A percentile compares a stretch with the other conserved stretches of the same genome.
These are phyloP conservation scores for Cordyceps farinosa DNA, from an alignment of 2,329 filamentous ascomycete species.

Conservation along the genomic window DNA sequence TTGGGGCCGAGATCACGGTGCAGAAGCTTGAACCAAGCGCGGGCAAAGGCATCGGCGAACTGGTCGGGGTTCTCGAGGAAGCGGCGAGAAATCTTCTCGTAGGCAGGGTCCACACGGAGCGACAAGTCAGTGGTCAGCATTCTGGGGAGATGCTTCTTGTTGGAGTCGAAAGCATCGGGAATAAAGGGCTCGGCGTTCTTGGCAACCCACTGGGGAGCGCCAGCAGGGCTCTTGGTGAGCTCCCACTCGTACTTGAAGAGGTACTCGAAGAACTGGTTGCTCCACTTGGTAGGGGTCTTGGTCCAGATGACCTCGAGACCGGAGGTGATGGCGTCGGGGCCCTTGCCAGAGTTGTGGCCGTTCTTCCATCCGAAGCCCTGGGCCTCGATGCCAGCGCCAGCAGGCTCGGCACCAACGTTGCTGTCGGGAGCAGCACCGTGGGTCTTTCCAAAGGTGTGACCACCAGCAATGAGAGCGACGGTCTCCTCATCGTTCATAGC, in stretches of 20 bases:
- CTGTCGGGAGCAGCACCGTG: conserved; percentile 66
- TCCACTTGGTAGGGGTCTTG: conserved; percentile 71
- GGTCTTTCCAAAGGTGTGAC: conserved; percentile 77
- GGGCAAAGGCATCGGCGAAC: conserved; percentile 65
- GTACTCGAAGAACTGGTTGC: conserved; percentile 69
- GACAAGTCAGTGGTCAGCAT: conserved; percentile 76
- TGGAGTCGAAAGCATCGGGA: conserved; percentile 66
- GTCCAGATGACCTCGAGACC: conserved; percentile 80
- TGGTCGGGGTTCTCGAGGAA: conserved; percentile 67
- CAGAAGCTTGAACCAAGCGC: conserved; percentile 79
- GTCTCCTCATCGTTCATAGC: conserved; percentile 83
- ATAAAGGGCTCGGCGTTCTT: conserved; percentile 66
- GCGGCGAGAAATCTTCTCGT: conserved; percentile 71
- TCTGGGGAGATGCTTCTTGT: conserved; percentile 68
- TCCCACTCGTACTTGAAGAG: conserved; percentile 79
- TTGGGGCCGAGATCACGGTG: conserved; percentile 76
- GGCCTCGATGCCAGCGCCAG: conserved; percentile 58
- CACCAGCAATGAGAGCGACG: conserved; percentile 73
- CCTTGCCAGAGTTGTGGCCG: conserved; percentile 61
- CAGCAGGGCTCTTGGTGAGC: conserved; percentile 69
- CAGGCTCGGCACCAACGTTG: conserved; percentile 65
- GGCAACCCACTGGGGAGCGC: conserved; percentile 73
- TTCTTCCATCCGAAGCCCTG: conserved; percentile 74
- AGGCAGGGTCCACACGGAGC: conserved; percentile 66
- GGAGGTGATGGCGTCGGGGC: conserved; percentile 69